Conservation (phyloP, 2,329 filamentous ascomycete genomes). For the Clarireedia monteithiana region DNA sequence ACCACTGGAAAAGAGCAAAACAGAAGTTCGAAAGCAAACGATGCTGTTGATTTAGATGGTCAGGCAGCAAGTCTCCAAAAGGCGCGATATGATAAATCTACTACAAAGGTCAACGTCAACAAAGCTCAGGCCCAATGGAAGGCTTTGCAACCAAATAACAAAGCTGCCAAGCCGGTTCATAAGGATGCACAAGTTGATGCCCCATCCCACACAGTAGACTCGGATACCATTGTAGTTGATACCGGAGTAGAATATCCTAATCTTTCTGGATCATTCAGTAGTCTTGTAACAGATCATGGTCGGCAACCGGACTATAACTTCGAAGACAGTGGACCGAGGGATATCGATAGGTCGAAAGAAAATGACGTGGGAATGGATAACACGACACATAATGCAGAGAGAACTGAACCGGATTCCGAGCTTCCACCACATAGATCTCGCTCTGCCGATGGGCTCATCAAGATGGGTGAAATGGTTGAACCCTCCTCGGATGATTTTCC, state of each 20-base stretch:
- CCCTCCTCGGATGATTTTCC: conserved; percentile 20
- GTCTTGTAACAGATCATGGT: conserved; percentile 38
- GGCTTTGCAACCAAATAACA: conserved; percentile 11
- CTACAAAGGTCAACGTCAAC: conserved; percentile 1
- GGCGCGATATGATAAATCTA: not conserved
- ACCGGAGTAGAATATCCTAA: conserved; percentile 21
- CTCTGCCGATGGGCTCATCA: not conserved
- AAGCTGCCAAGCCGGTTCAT: not conserved
- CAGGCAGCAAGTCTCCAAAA: not conserved
- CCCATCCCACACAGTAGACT: not conserved
- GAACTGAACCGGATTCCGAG: not conserved
- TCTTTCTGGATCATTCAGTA: conserved; percentile 31
- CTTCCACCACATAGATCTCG: not conserved
- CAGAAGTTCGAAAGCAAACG: not conserved
- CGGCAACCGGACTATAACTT: conserved; percentile 41
- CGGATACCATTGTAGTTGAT: conserved; percentile 3
- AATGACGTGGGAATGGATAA: conserved; percentile 7
- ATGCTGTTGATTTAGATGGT: not conserved
- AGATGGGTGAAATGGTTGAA: not conserved
- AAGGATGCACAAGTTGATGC: not conserved
- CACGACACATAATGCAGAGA: not conserved
- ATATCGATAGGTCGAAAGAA: conserved; percentile 10
- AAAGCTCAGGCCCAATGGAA: conserved; percentile 19
- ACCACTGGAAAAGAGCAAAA: not conserved
- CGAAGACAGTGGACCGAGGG: conserved; percentile 23